These are phyloP conservation scores for Pulveroboletus sp. DNA, from an alignment of 768 basidiomycete genomes.

Conservation along the genomic window DNA sequence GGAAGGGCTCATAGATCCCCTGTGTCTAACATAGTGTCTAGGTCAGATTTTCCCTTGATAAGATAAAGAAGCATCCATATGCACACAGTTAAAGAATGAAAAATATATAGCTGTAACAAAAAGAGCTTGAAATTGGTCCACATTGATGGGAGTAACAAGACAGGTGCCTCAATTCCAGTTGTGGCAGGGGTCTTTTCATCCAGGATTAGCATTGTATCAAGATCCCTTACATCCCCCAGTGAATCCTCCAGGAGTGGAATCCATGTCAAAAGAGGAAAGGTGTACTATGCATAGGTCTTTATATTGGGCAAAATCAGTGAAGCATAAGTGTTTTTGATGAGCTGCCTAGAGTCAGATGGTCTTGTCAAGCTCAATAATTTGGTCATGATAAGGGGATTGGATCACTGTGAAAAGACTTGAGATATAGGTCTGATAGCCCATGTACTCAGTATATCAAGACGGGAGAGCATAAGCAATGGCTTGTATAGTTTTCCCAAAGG, in stretches of 20 bases:
- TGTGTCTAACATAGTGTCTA: no score
- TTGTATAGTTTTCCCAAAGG: slow-evolving; percentile 1
- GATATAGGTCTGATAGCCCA: slow-evolving; percentile 13
- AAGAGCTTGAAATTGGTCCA: slow-evolving; percentile 27
- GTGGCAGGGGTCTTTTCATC: not conserved
- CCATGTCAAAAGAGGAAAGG: slow-evolving; percentile 4
- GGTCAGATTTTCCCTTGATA: no score
- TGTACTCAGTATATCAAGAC: slow-evolving; percentile 25
- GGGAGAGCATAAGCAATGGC: slow-evolving; percentile 22
- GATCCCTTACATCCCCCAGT: no score
- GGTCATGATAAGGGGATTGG: slow-evolving; percentile 1
- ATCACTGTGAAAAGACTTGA: slow-evolving; percentile 18
- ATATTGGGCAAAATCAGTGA: not conserved
- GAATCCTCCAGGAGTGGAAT: not conserved
- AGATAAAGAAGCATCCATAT: no score
- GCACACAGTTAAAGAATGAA: no score
- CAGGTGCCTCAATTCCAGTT: not conserved
- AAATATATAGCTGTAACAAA: no score
- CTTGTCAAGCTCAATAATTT: slow-evolving; percentile 32
- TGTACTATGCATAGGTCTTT: not conserved
- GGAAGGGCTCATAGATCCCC: no score
- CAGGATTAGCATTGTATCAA: no score
- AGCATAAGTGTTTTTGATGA: slow-evolving; percentile 2
- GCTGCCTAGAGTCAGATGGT: slow-evolving; percentile 25
- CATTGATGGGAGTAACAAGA: slow-evolving; percentile 36